phyloP scores from a whole-genome alignment of 2,329 filamentous ascomycete species.

The Chaetomium sp. region DNA sequence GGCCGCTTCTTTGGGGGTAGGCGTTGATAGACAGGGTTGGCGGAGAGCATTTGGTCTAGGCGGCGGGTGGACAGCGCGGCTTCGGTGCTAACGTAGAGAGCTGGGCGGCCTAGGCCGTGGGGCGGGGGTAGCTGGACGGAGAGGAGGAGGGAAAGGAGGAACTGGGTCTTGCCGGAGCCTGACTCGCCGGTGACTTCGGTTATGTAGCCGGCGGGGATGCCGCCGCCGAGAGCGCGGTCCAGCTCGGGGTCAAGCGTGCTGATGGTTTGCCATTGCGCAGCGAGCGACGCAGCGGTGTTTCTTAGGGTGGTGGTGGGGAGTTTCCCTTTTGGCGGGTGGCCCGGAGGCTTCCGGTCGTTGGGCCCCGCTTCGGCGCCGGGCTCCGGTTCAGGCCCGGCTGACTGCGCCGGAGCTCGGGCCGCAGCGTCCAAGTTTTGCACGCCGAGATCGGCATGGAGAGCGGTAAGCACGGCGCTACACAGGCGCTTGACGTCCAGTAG shows the following conservation, averaged over 20 bases:
- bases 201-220: conserved; percentile 72
- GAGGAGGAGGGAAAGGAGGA: conserved; percentile 78
- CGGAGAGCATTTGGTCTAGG: conserved; percentile 68
- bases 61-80: conserved; percentile 75
- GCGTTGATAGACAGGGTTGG: conserved; percentile 52
- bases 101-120: conserved; percentile 62
- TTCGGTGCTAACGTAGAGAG: conserved; percentile 93
- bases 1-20: conserved; percentile 35
- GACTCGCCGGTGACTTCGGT: conserved; percentile 91
- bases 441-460: conserved; percentile 58
- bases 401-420: background rate
- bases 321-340: background rate
- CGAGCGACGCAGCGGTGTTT: conserved; percentile 33
- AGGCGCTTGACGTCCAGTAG: conserved; percentile 73
- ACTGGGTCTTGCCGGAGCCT: conserved; percentile 90
- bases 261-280: conserved; percentile 50
- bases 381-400: background rate
- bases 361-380: conserved; percentile 16
- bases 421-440: conserved; percentile 15
- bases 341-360: background rate
- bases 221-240: conserved; percentile 65
- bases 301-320: conserved; percentile 18
- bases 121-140: conserved; percentile 75
- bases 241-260: conserved; percentile 73
- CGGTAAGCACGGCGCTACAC: conserved; percentile 57